Conservation (phyloP, 345 rosid species). For the thale cress (Arabidopsis thaliana) region TAIR10.1 NC_003075.7:9526501-9527000, state of each 20-base stretch:
- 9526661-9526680: conserved; percentile 14
- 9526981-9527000: background rate
- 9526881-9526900: no score
- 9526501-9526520: no score
- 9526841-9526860: no score
- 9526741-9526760: conserved; percentile 5
- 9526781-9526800: background rate
- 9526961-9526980: background rate
- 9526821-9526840: background rate
- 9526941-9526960: conserved; percentile 13
- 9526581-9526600: no score
- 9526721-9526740: background rate
- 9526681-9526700: background rate
- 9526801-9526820: background rate
- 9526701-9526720: background rate
- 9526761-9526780: no score
- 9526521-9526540: no score
- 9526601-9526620: no score
- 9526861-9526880: no score
- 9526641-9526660: conserved; percentile 3
- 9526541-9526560: no score
- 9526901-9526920: background rate
- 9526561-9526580: no score
- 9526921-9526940: background rate
- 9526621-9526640: background rate